These are phyloP conservation scores for Cylindricascospora bacillispora DNA, from an alignment of 1,139 yeast species.

Conservation along the genomic window DNA sequence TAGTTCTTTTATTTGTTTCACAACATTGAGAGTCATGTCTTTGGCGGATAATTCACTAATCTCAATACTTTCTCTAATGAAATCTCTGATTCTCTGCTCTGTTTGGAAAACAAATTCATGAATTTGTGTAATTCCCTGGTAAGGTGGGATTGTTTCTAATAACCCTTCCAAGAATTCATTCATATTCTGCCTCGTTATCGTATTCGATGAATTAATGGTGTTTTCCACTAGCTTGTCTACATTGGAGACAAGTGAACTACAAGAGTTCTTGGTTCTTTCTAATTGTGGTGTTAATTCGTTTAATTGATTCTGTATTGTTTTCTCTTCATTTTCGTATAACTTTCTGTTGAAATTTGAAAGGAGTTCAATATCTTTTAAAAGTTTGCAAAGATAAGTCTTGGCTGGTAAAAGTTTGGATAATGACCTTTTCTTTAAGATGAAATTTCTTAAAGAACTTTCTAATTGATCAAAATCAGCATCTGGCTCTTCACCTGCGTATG, in stretches of 20 bases:
- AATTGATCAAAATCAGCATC: conserved; percentile 67
- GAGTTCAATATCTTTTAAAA: conserved; percentile 50
- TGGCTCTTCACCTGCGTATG: conserved; percentile 16
- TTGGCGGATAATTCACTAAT: conserved; percentile 62
- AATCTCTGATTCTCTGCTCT: conserved; percentile 53
- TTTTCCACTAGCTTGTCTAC: conserved; percentile 54
- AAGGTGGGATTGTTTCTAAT: conserved; percentile 42
- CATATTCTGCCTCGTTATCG: conserved; percentile 45
- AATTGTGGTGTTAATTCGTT: conserved; percentile 51
- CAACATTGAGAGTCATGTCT: conserved; percentile 41
- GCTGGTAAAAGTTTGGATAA: conserved; percentile 87
- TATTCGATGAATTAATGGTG: conserved; percentile 46
- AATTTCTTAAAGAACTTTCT: conserved; percentile 74
- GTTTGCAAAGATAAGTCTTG: conserved; percentile 62
- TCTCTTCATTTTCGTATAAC: conserved; percentile 38
- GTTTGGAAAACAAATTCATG: conserved; percentile 62
- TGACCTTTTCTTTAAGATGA: conserved; percentile 80
- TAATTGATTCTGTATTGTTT: conserved; percentile 36
- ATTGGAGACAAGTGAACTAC: conserved; percentile 43
- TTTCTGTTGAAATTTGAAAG: conserved; percentile 51
- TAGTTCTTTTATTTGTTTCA: conserved; percentile 46
- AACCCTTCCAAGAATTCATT: conserved; percentile 46
- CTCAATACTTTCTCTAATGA: conserved; percentile 50
- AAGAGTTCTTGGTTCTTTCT: conserved; percentile 40
- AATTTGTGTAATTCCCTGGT: conserved; percentile 50